phyloP scores from a whole-genome alignment of 2,329 filamentous ascomycete genomes.

The Pseudogymnoascus sp. region DNA sequence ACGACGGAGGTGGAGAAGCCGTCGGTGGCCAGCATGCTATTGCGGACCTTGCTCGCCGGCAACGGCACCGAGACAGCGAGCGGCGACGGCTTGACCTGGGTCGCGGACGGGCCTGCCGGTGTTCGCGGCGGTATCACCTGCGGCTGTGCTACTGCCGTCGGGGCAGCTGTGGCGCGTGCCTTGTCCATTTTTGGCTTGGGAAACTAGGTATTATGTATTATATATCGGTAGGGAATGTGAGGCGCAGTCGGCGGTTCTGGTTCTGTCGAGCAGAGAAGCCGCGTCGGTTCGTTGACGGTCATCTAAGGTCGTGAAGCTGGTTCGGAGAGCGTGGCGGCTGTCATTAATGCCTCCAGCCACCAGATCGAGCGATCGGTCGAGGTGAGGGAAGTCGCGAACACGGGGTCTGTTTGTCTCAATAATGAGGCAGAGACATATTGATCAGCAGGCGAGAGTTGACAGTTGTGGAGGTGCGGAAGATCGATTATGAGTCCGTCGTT shows the following conservation, averaged over 20 bases:
- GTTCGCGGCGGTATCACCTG: background rate
- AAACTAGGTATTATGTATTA: background rate
- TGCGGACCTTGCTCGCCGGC: background rate
- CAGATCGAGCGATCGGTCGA: background rate
- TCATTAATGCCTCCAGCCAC: background rate
- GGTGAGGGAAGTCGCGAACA: background rate
- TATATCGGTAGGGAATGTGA: background rate
- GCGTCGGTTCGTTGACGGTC: background rate
- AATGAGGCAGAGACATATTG: background rate
- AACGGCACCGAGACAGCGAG: background rate
- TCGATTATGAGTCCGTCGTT: background rate
- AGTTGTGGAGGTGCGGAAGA: background rate
- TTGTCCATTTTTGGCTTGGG: background rate
- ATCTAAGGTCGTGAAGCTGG: background rate
- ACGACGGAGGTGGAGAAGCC: slow-evolving; percentile 63
- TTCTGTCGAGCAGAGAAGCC: background rate
- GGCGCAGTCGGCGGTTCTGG: background rate
- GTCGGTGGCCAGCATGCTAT: slow-evolving; percentile 35
- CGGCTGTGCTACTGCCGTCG: background rate
- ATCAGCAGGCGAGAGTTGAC: background rate
- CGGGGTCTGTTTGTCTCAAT: background rate
- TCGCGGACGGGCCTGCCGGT: background rate
- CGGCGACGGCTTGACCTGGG: background rate
- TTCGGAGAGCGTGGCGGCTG: background rate
- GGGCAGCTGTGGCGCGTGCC: background rate